Conservation (phyloP, 2,329 filamentous ascomycete species). For the Beauveria brongniartii region DNA sequence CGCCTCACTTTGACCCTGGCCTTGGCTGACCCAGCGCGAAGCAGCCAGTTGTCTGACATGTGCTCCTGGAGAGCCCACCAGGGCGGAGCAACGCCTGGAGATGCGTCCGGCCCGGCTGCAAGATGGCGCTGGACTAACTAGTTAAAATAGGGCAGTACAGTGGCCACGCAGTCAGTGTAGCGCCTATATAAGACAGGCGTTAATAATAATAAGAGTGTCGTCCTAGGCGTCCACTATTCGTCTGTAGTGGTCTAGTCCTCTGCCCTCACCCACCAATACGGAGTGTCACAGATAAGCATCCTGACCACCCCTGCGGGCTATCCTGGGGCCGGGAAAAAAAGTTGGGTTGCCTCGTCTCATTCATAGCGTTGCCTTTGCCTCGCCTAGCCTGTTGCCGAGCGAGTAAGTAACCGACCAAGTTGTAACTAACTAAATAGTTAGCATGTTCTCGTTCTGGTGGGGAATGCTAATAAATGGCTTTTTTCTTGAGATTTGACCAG, state of each 20-base stretch:
- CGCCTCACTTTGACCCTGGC: conserved; percentile 9
- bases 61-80: conserved; percentile 10
- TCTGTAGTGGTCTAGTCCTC: not conserved
- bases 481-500: not conserved
- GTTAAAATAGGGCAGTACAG: not conserved
- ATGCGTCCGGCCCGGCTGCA: conserved; percentile 5
- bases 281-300: conserved; percentile 11
- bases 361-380: conserved; percentile 1
- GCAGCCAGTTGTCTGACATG: conserved; percentile 18
- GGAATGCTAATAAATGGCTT: not conserved
- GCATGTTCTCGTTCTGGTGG: not conserved
- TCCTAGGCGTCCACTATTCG: not conserved
- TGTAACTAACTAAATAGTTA: not conserved
- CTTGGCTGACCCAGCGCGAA: conserved; percentile 15
- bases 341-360: not conserved
- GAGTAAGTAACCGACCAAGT: conserved; percentile 6
- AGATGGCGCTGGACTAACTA: conserved; percentile 1
- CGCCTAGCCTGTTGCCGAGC: not conserved
- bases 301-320: not conserved
- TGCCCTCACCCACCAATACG: conserved; percentile 8
- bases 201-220: no score
- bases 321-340: not conserved
- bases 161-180: not conserved
- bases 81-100: conserved; percentile 1
- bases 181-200: no score